phyloP scores from a whole-genome alignment of 2,329 filamentous ascomycete species.

The Nigrospora oryzae region DNA sequence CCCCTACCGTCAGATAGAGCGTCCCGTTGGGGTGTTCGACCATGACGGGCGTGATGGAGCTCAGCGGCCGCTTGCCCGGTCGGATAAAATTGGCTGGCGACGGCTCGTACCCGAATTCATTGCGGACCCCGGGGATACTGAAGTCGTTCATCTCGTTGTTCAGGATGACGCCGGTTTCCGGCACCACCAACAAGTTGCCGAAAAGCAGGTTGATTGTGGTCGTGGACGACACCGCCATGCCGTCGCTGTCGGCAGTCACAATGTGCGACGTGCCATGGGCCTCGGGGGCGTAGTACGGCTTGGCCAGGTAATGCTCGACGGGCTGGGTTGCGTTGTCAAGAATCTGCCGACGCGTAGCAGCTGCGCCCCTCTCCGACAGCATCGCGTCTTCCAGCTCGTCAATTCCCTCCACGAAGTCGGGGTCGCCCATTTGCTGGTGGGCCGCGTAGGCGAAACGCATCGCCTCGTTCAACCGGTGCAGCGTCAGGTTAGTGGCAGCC shows the following conservation, averaged over 20 bases:
- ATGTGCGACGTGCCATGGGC: constrained; percentile 70
- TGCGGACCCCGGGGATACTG: constrained; percentile 67
- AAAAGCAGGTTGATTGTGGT: constrained; percentile 87
- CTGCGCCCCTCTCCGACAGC: constrained; percentile 52
- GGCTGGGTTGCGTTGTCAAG: constrained; percentile 64
- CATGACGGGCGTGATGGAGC: constrained; percentile 74
- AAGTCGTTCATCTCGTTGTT: constrained; percentile 74
- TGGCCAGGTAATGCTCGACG: constrained; percentile 62
- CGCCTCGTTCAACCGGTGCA: constrained; percentile 78
- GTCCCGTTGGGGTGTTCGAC: constrained; percentile 53
- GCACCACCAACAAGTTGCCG: constrained; percentile 70
- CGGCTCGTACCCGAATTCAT: constrained; percentile 80
- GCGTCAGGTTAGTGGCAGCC: constrained; percentile 53
- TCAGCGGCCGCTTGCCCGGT: constrained; percentile 73
- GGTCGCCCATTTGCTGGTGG: constrained; percentile 75
- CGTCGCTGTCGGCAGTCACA: constrained; percentile 61
- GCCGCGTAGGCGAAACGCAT: constrained; percentile 83
- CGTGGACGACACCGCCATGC: constrained; percentile 72
- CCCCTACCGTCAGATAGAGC: constrained; percentile 63
- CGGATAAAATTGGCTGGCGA: constrained; percentile 73
- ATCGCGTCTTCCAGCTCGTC: constrained; percentile 58
- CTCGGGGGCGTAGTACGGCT: constrained; percentile 55
- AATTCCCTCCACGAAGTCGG: constrained; percentile 58
- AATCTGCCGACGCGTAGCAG: constrained; percentile 57
- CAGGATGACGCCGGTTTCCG: constrained; percentile 74